Evolutionary conservation across 257 asterid species (phyloP).

Genomic region (Phtheirospermum japonicum): DNA sequence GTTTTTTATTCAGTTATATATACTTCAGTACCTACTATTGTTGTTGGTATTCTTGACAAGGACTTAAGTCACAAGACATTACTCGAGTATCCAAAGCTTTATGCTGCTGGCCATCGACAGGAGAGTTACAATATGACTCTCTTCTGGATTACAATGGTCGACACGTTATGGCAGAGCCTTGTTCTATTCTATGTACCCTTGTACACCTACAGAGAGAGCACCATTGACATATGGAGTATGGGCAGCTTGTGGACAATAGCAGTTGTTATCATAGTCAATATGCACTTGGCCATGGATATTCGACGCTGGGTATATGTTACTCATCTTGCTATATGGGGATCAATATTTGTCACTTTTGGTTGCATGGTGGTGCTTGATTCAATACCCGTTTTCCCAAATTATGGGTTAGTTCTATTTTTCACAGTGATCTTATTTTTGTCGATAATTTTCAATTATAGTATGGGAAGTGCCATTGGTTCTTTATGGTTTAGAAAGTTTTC

Average conservation of each 20-base stretch:
- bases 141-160: constrained; percentile 93
- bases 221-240: constrained; percentile 93
- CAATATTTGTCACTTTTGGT: constrained; percentile 52
- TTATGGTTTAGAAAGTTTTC: constrained; percentile 19
- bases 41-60: constrained; percentile 94
- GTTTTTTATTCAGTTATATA: constrained; percentile 88
- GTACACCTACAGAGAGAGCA: constrained; percentile 66
- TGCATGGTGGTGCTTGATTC: constrained; percentile 78
- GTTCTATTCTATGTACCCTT: constrained; percentile 86
- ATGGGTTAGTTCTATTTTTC: constrained; percentile 62
- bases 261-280: constrained; percentile 80
- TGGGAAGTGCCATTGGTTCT: not conserved
- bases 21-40: constrained; percentile 90
- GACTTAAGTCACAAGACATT: constrained; percentile 81
- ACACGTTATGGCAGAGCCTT: constrained; percentile 97
- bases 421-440: constrained; percentile 14
- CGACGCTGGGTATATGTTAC: constrained; percentile 80
- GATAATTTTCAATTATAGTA: constrained; percentile 14
- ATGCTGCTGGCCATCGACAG: constrained; percentile 85
- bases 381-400: constrained; percentile 66
- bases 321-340: constrained; percentile 91
- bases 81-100: constrained; percentile 87
- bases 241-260: constrained; percentile 98
- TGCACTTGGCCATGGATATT: constrained; percentile 96
- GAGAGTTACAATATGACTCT: constrained; percentile 90